Percentiles rank a stretch among this genome's conserved stretches.
These are phyloP conservation scores for Fusarium musae DNA, from an alignment of 2,329 filamentous ascomycete species.

Conservation along the genomic window DNA sequence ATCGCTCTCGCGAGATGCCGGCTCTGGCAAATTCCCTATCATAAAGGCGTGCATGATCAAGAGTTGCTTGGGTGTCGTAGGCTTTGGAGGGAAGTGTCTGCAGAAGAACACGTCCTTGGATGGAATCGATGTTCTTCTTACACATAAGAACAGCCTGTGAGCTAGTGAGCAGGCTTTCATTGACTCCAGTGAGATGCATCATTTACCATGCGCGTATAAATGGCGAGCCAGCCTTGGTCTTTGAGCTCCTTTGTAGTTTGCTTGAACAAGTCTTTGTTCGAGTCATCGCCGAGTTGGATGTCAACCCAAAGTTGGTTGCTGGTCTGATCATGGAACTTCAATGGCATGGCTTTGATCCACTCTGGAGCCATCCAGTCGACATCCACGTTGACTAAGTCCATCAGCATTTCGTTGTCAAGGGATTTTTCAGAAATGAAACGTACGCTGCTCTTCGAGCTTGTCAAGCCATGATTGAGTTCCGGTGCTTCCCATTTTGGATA, in stretches of 20 bases:
- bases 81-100: constrained; percentile 60
- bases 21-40: constrained; percentile 57
- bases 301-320: constrained; percentile 63
- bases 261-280: constrained; percentile 56
- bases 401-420: not conserved
- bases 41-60: constrained; percentile 59
- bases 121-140: constrained; percentile 57
- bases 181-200: not conserved
- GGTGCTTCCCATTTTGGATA: constrained; percentile 47
- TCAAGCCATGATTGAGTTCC: constrained; percentile 53
- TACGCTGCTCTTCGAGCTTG: constrained; percentile 56
- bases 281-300: constrained; percentile 56
- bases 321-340: constrained; percentile 60
- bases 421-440: not conserved
- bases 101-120: constrained; percentile 60
- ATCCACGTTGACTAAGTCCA: constrained; percentile 57
- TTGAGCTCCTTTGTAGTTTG: constrained; percentile 57
- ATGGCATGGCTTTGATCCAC: constrained; percentile 57
- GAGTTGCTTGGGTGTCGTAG: constrained; percentile 56
- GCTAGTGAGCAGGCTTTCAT: not conserved
- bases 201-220: constrained; percentile 58
- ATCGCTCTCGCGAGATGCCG: constrained; percentile 58
- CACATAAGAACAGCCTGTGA: constrained; percentile 57
- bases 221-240: constrained; percentile 57
- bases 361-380: constrained; percentile 64